A percentile compares a stretch with the other conserved stretches of the same genome.
These are phyloP conservation scores for Chaetomium olivaceum DNA, from an alignment of 2,329 filamentous ascomycete species.

Conservation along the genomic window DNA sequence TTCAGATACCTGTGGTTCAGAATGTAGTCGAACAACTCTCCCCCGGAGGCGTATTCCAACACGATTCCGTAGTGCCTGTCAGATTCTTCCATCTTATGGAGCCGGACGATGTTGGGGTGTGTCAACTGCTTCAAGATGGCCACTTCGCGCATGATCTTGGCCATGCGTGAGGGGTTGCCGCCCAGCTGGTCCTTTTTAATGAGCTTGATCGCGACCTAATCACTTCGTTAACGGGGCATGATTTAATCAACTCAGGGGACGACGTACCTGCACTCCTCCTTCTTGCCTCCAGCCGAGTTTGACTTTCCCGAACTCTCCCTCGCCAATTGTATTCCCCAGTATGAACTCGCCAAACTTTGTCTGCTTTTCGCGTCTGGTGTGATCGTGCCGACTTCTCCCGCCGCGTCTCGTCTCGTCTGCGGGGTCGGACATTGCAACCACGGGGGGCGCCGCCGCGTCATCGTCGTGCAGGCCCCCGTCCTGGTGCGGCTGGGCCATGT, in stretches of 20 bases:
- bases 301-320: slow-evolving; percentile 98
- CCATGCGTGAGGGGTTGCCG: slow-evolving; percentile 81
- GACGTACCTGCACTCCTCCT: slow-evolving; percentile 73
- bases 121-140: slow-evolving; percentile 81
- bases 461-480: slow-evolving; percentile 45
- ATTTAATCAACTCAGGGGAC: neutral
- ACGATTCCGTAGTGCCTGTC: slow-evolving; percentile 98
- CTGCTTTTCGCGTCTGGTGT: slow-evolving; percentile 65
- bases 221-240: slow-evolving; percentile 4
- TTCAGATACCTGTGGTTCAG: slow-evolving; percentile 95
- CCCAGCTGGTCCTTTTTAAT: slow-evolving; percentile 91
- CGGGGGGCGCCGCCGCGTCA: slow-evolving; percentile 48
- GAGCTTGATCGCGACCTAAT: slow-evolving; percentile 90
- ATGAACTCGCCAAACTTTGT: slow-evolving; percentile 95
- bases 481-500: slow-evolving; percentile 55
- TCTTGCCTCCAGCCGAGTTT: slow-evolving; percentile 98
- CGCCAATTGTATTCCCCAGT: slow-evolving; percentile 90
- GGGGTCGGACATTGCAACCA: slow-evolving; percentile 45
- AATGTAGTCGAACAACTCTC: slow-evolving; percentile 98
- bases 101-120: slow-evolving; percentile 93
- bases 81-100: slow-evolving; percentile 98
- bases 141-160: slow-evolving; percentile 98
- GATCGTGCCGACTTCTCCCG: slow-evolving; percentile 61
- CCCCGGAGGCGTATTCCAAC: slow-evolving; percentile 95
- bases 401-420: slow-evolving; percentile 50